Percentiles rank a stretch among this genome's conserved stretches.
phyloP scores from a whole-genome alignment of 1,139 yeast species.

The Taphrina confusa region DNA sequence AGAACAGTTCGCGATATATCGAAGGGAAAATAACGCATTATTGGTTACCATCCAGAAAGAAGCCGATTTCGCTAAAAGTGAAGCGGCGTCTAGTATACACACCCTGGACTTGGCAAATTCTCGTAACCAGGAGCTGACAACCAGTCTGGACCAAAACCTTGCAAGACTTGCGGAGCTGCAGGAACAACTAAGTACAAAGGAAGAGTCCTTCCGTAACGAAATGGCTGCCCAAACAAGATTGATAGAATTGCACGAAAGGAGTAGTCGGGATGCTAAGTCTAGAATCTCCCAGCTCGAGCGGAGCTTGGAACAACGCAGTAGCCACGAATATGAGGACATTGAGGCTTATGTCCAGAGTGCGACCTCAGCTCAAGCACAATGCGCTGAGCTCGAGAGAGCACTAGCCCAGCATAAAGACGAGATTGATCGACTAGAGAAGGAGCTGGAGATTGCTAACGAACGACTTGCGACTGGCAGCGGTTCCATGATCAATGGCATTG shows the following conservation, averaged over 20 bases:
- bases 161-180: slow-evolving; percentile 54
- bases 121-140: slow-evolving; percentile 48
- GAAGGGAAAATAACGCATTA: slow-evolving; percentile 47
- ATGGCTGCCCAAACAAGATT: slow-evolving; percentile 65
- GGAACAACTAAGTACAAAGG: slow-evolving; percentile 53
- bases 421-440: slow-evolving; percentile 36
- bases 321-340: slow-evolving; percentile 43
- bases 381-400: slow-evolving; percentile 44
- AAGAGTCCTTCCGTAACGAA: slow-evolving; percentile 63
- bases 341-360: slow-evolving; percentile 45
- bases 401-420: slow-evolving; percentile 45
- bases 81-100: slow-evolving; percentile 31
- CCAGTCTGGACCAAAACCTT: slow-evolving; percentile 49
- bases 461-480: slow-evolving; percentile 33
- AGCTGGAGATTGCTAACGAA: slow-evolving; percentile 35
- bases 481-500: slow-evolving; percentile 39
- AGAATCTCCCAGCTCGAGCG: slow-evolving; percentile 52
- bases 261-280: slow-evolving; percentile 44
- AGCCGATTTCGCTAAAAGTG: slow-evolving; percentile 45
- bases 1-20: slow-evolving; percentile 47
- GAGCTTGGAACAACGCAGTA: slow-evolving; percentile 50
- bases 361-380: slow-evolving; percentile 43
- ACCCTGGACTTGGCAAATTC: slow-evolving; percentile 40
- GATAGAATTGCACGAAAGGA: slow-evolving; percentile 59
- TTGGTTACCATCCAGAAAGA: slow-evolving; percentile 47